phyloP scores from a whole-genome alignment of 768 basidiomycete species.

The Mrakia frigida region DNA sequence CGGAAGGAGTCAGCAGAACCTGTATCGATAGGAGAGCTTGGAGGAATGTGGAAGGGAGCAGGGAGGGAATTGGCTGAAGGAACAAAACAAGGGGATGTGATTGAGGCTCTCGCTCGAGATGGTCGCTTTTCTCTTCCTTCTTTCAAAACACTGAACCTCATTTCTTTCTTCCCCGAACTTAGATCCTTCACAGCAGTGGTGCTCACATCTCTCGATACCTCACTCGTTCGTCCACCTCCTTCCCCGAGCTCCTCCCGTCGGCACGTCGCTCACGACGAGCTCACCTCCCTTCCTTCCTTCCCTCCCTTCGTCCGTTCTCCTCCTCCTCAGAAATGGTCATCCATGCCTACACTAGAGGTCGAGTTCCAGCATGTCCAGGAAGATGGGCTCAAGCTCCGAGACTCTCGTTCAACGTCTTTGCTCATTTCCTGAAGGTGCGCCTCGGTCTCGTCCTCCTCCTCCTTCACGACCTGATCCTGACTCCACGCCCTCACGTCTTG shows the following conservation, averaged over 20 bases:
- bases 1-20: too few relatives aligned
- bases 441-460: too few relatives aligned
- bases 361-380: neutral
- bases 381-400: neutral
- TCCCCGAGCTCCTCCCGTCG: neutral
- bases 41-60: too few relatives aligned
- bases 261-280: slow-evolving; percentile 1
- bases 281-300: neutral
- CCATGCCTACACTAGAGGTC: neutral
- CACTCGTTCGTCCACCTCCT: neutral
- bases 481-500: neutral
- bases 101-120: neutral
- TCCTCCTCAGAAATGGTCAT: slow-evolving; percentile 1
- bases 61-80: too few relatives aligned
- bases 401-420: neutral
- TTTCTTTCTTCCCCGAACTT: neutral
- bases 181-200: slow-evolving; percentile 4
- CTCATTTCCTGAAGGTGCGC: slow-evolving; percentile 11
- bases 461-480: neutral
- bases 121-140: neutral
- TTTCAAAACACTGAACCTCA: neutral
- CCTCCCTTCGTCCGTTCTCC: neutral
- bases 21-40: too few relatives aligned
- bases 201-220: slow-evolving; percentile 20
- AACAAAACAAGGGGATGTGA: too few relatives aligned